Evolutionary conservation across 2,329 filamentous ascomycete species (phyloP), one percentile per base, ranked within the genome.

Genomic region (Epichloe scottii): DNA sequence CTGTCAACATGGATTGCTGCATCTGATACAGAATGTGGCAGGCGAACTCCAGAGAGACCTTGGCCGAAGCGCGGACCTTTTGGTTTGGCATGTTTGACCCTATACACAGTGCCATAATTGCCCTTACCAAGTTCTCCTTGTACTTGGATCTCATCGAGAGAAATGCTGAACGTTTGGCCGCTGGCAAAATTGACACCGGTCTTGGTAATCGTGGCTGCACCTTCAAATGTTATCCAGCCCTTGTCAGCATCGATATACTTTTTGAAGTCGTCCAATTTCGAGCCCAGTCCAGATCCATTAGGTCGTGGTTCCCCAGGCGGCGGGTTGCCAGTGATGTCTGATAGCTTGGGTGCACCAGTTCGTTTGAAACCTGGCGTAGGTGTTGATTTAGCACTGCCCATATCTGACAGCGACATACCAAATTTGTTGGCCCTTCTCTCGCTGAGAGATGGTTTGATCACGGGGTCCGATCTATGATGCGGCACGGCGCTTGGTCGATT

Each of bases 31-130:
- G 66, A 58, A 6, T 66, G 62, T 33, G 67, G 64, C 21, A 73
- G 59, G 12, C 68, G 66, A 2, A 69, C 70, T 37, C 73, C 70
- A 34, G 73, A 73, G 17, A 84, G 65, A 23, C 81, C 79, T 48
- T 74, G 72, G 1, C 81, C 78, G 54, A 83, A 81, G 37, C 79
- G 73, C 0, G 78, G 78, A 17, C 72, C 67, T 48, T 69, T 68
- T 12, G 76, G 76, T 61, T 89, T 84, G 51, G 86, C 82, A 69
- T 98, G 93, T 60, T 85, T 82, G 52, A 97, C 93, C 67, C 93
- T 96, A 76, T 95, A 97, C 4, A 98, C 93, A 1, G 91, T 97
- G 54, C 93, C 93, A 61, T 98, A 98, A 66, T 98, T 98, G 40
- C 93, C 93, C 68, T 97, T 98, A 45, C 93, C 93, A 12, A 98